Base-by-base conservation (phyloP, 345 rosid species). In the Punica granatum region DNA sequence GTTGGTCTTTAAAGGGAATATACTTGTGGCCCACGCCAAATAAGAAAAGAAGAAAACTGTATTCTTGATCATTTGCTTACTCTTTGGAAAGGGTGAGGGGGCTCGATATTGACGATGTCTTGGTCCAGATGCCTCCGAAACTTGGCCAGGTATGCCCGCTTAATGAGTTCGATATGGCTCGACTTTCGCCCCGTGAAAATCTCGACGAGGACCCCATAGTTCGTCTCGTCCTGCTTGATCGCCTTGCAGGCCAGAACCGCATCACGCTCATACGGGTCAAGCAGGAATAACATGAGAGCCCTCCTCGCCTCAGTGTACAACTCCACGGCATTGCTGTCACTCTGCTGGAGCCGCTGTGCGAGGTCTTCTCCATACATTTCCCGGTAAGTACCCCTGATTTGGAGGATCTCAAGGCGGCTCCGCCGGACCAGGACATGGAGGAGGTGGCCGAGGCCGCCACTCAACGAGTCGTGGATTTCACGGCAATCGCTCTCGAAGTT, bases 171-270 rank as follows among this genome's bases (percentile, higher is more conserved):
- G 42, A 86, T 39, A 63, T 84, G 86, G 66, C 89, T 86, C 54
- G 91, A 86, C 81, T 88, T 88, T 66, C 88, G 69, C 4, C 91
- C 84, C 15, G 77, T 78, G 53, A 88, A 86, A 43, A 83, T 82
- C 46, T 88, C 94, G 41, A 81, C 71, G 7, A 88, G 74, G 21
- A 80, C 84, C 72, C 36, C 73, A 69, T 69, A 86, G 43, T 81
- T 73, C 19, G 72, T 32, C 25, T 61, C 73, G 31, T 63, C 76
- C 64, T 76, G 78, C 63, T 66, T 69, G 30, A 86, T 69, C 21
- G 94, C 91, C 68, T 83, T 79, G 60, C 79, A 66, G 32, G 81
- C 86, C 64, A 82, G 69, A 25, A 62, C 34, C 4, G 91, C 85
- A 63, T 88, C 94, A 7, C 89, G 79, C 58, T 81, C 88, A 58